A percentile compares a stretch with the other conserved stretches of the same genome.
Conservation (phyloP, 2,329 filamentous ascomycete genomes). For the Apiospora aurea region DNA sequence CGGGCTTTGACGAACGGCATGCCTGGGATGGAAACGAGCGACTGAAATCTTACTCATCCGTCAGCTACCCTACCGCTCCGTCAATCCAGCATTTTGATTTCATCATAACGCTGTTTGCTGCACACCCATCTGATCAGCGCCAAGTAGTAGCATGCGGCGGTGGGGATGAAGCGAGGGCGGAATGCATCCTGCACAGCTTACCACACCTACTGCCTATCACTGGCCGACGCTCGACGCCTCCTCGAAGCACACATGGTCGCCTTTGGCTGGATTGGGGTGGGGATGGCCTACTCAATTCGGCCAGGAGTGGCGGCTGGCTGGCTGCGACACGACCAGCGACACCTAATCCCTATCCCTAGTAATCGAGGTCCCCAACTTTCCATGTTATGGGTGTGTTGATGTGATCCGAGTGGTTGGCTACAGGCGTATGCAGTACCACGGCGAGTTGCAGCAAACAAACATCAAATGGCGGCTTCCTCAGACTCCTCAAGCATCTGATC, state of each 20-base stretch:
- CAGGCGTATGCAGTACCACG: conserved; percentile 8
- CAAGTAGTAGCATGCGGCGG: not conserved
- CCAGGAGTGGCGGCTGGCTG: not conserved
- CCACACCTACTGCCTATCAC: not conserved
- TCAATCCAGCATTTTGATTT: not conserved
- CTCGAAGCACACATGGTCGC: not conserved
- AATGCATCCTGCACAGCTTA: conserved; percentile 1
- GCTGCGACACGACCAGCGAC: not conserved
- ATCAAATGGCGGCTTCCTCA: not conserved
- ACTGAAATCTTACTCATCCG: conserved; percentile 16
- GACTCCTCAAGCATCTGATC: not conserved
- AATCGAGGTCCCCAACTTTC: not conserved
- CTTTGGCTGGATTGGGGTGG: conserved; percentile 14
- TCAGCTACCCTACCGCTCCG: not conserved
- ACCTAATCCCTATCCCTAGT: no score
- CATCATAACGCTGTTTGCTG: not conserved
- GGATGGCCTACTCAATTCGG: not conserved
- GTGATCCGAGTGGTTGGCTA: conserved; percentile 22
- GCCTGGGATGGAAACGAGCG: not conserved
- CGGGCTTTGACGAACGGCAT: not conserved
- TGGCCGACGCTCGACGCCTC: not conserved
- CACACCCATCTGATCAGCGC: not conserved
- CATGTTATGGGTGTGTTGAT: not conserved
- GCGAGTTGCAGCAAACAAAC: not conserved
- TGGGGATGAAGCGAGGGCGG: conserved; percentile 8